Conservation (phyloP, 192 early-diverging fungal genomes). For the Coemansia sp. region DNA sequence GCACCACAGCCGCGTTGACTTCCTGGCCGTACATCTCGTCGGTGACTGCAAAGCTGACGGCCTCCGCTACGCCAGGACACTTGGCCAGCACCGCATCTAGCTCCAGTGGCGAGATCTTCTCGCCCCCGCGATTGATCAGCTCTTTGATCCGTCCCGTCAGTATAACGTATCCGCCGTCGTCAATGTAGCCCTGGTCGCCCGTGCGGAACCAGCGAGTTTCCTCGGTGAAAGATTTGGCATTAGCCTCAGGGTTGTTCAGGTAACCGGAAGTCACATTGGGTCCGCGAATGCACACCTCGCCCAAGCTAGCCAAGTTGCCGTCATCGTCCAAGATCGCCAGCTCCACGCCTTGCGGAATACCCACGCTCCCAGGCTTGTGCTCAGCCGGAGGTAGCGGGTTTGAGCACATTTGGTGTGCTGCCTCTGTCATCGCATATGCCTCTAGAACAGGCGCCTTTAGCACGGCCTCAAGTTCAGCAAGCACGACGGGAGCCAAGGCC, state of each 20-base stretch:
- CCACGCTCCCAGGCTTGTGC: slow-evolving; percentile 81
- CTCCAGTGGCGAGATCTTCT: slow-evolving; percentile 89
- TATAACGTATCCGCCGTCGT: slow-evolving; percentile 74
- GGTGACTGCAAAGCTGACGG: slow-evolving; percentile 73
- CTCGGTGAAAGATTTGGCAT: slow-evolving; percentile 61
- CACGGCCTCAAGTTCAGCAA: slow-evolving; percentile 64
- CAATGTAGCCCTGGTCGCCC: slow-evolving; percentile 80
- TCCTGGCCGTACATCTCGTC: slow-evolving; percentile 84
- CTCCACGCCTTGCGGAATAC: slow-evolving; percentile 74
- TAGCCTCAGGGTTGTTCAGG: slow-evolving; percentile 71
- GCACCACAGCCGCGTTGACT: slow-evolving; percentile 73
- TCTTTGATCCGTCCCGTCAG: slow-evolving; percentile 89
- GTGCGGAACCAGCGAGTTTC: slow-evolving; percentile 77
- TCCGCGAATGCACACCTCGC: slow-evolving; percentile 86
- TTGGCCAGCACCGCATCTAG: slow-evolving; percentile 71
- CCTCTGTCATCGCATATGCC: slow-evolving; percentile 88
- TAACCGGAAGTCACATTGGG: slow-evolving; percentile 79
- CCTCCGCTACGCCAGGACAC: slow-evolving; percentile 71
- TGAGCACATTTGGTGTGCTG: slow-evolving; percentile 86
- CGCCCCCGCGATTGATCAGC: slow-evolving; percentile 88
- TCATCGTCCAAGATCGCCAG: slow-evolving; percentile 64
- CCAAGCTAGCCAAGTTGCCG: slow-evolving; percentile 42
- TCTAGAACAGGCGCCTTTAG: slow-evolving; percentile 76
- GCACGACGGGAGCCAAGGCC: slow-evolving; percentile 67
- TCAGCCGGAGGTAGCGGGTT: slow-evolving; percentile 69